Conservation (phyloP, 805 yeast genomes). For the Candida tibetensis region DNA sequence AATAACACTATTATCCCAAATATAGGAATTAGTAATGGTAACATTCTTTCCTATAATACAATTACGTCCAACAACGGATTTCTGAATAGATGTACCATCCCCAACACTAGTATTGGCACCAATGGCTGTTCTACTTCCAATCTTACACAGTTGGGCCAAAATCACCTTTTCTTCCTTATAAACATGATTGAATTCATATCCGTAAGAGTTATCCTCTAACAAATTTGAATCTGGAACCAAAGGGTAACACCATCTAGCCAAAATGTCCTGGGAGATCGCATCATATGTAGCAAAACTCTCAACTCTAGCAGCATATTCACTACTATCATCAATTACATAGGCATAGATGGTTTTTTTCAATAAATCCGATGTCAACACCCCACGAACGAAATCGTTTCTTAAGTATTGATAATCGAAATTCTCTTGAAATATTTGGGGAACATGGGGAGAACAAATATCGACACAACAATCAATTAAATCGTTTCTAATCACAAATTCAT, state of each 20-base stretch:
- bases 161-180: constrained; percentile 89
- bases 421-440: constrained; percentile 93
- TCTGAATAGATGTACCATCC: constrained; percentile 61
- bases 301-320: constrained; percentile 88
- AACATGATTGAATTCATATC: constrained; percentile 79
- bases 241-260: constrained; percentile 93
- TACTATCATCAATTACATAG: constrained; percentile 64
- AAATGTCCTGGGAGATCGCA: constrained; percentile 83
- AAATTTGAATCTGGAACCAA: constrained; percentile 83
- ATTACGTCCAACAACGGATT: constrained; percentile 80
- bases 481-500: constrained; percentile 76
- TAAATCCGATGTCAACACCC: constrained; percentile 86
- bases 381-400: constrained; percentile 84
- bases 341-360: constrained; percentile 89
- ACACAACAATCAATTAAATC: constrained; percentile 95
- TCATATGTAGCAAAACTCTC: constrained; percentile 92
- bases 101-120: constrained; percentile 79
- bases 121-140: constrained; percentile 76
- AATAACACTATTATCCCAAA: constrained; percentile 81
- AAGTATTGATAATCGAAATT: constrained; percentile 91
- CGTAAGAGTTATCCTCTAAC: constrained; percentile 65
- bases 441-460: constrained; percentile 91
- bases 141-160: constrained; percentile 87
- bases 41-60: constrained; percentile 84
- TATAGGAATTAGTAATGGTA: constrained; percentile 65